A percentile compares a stretch with the other conserved stretches of the same genome.
Conservation (phyloP, 257 asterid species). For the Primulina eburnea region DNA sequence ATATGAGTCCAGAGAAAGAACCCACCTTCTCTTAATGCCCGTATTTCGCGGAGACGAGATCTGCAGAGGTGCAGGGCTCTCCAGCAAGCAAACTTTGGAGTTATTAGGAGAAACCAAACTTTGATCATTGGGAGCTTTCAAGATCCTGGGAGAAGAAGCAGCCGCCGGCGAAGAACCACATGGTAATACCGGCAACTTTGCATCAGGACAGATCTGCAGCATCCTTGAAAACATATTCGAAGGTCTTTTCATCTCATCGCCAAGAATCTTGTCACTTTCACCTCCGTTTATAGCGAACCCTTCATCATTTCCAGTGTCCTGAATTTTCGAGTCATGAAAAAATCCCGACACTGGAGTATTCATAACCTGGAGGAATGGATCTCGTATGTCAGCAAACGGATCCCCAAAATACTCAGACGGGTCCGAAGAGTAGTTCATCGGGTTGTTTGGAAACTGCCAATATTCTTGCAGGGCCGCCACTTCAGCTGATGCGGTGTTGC, state of each 20-base stretch:
- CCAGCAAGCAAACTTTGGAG: constrained; percentile 33
- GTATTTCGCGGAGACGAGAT: constrained; percentile 95
- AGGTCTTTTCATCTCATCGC: constrained; percentile 43
- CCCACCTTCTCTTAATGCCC: constrained; percentile 90
- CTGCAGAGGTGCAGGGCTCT: constrained; percentile 49
- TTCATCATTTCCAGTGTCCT: too few species aligned
- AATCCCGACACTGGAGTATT: constrained; percentile 20
- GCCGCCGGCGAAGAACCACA: background rate
- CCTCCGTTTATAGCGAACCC: too few species aligned
- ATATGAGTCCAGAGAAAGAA: background rate
- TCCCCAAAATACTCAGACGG: constrained; percentile 64
- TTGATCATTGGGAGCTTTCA: constrained; percentile 27
- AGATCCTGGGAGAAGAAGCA: constrained; percentile 15
- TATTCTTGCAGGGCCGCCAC: constrained; percentile 21
- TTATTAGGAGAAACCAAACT: constrained; percentile 13
- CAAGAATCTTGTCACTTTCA: constrained; percentile 8
- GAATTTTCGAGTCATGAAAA: background rate
- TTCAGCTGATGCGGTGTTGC: background rate
- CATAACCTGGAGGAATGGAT: constrained; percentile 58
- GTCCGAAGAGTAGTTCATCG: constrained; percentile 30
- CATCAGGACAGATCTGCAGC: constrained; percentile 71
- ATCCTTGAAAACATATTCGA: constrained; percentile 60
- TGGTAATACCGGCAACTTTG: constrained; percentile 27
- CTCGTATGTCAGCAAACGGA: constrained; percentile 61
- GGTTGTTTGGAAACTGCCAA: constrained; percentile 47